These are phyloP conservation scores for Xylariaceae sp. DNA, from an alignment of 2,329 filamentous ascomycete species.

Conservation along the genomic window DNA sequence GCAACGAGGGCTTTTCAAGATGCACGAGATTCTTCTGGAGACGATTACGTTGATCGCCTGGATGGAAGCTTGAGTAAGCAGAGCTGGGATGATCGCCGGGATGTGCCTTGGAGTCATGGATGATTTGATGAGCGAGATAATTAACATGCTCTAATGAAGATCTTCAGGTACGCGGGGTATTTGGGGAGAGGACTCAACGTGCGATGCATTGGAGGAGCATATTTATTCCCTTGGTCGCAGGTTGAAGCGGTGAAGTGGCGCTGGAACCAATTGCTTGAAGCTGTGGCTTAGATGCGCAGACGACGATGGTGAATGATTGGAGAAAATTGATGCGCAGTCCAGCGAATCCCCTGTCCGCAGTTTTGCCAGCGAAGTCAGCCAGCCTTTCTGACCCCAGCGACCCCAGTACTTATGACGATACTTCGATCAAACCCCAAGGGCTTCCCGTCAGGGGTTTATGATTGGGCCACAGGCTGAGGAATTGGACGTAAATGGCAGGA, in stretches of 20 bases:
- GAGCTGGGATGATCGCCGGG: constrained; percentile 12
- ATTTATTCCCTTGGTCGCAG: neutral
- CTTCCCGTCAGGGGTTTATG: too few species aligned
- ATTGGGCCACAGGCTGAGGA: constrained; percentile 1
- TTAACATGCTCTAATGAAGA: constrained; percentile 21
- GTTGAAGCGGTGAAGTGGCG: neutral
- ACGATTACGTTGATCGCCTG: too few species aligned
- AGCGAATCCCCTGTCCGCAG: too few species aligned
- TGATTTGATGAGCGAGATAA: constrained; percentile 8
- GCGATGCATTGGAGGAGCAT: neutral
- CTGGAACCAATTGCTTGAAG: neutral
- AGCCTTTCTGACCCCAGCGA: too few species aligned
- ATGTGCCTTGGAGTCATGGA: constrained; percentile 8
- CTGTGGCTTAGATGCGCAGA: neutral
- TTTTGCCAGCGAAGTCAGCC: too few species aligned
- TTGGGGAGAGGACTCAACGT: constrained; percentile 12
- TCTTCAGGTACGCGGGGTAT: constrained; percentile 25
- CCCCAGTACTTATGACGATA: too few species aligned
- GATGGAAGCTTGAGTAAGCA: neutral
- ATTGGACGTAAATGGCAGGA: constrained; percentile 10
- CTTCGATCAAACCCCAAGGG: too few species aligned
- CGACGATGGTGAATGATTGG: too few species aligned
- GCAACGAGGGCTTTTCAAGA: neutral
- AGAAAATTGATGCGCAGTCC: too few species aligned
- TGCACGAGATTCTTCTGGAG: neutral